Percentiles rank a stretch among this genome's conserved stretches.
Evolutionary conservation across 2,329 filamentous ascomycete species (phyloP).

Genomic region (Nigrospora sphaerica): DNA sequence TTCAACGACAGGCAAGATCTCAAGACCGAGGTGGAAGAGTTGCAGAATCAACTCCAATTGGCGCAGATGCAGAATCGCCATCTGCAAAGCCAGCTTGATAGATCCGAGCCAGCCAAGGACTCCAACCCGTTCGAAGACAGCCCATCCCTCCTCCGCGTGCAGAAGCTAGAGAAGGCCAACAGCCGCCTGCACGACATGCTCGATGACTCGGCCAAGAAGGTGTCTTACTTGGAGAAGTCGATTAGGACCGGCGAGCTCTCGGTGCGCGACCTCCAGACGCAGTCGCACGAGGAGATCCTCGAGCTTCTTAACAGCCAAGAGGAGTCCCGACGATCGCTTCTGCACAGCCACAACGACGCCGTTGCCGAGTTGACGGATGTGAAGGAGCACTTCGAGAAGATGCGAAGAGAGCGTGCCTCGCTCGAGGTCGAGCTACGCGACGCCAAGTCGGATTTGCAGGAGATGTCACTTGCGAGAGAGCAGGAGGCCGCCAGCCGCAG

Average conservation of each 20-base stretch:
- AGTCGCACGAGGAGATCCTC: conserved; percentile 89
- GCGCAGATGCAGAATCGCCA: conserved; percentile 94
- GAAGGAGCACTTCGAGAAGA: conserved; percentile 78
- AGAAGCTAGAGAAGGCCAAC: conserved; percentile 90
- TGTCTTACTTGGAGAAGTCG: conserved; percentile 80
- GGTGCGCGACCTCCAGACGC: conserved; percentile 83
- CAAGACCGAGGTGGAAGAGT: conserved; percentile 81
- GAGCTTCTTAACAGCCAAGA: conserved; percentile 91
- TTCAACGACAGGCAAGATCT: conserved; percentile 88
- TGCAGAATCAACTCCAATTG: conserved; percentile 91
- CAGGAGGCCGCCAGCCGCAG: conserved; percentile 83
- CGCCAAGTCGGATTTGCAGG: conserved; percentile 72
- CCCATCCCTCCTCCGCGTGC: conserved; percentile 71
- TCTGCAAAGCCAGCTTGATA: conserved; percentile 78
- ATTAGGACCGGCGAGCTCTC: conserved; percentile 83
- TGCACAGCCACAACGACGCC: conserved; percentile 79
- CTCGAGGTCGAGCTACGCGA: conserved; percentile 86
- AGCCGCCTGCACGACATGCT: conserved; percentile 88
- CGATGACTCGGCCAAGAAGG: conserved; percentile 88
- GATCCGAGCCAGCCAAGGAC: conserved; percentile 55
- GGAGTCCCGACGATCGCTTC: conserved; percentile 71
- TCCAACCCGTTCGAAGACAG: conserved; percentile 60
- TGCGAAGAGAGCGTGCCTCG: conserved; percentile 72
- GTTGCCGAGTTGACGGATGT: conserved; percentile 80
- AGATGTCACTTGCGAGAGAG: conserved; percentile 70